Conservation (phyloP, 106 monocot species). For the Chionographis japonica region DNA sequence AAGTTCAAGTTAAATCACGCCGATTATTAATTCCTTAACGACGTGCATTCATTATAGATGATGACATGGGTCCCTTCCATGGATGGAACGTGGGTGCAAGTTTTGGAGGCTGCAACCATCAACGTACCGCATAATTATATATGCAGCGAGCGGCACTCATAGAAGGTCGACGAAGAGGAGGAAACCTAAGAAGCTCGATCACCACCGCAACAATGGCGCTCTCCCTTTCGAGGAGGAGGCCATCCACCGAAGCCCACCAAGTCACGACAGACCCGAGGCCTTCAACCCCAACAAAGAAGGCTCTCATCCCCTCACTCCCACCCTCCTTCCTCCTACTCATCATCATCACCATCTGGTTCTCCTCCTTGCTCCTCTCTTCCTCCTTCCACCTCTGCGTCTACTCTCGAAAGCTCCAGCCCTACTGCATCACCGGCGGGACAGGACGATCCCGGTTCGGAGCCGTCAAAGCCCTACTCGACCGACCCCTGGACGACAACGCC, state of each 20-base stretch:
- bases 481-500: neutral
- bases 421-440: constrained; percentile 41
- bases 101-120: no score
- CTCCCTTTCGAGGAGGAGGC: constrained; percentile 11
- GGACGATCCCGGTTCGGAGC: no score
- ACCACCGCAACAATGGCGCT: constrained; percentile 6
- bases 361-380: constrained; percentile 17
- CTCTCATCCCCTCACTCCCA: neutral
- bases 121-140: no score
- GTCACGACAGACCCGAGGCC: neutral
- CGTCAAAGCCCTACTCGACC: no score
- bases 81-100: no score
- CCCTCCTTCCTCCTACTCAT: constrained; percentile 17
- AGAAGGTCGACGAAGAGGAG: no score
- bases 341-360: constrained; percentile 26
- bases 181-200: no score
- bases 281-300: neutral
- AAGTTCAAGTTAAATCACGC: no score
- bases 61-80: no score
- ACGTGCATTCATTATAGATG: no score
- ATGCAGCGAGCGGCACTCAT: no score
- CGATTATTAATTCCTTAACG: no score
- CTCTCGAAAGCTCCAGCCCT: constrained; percentile 36
- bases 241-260: neutral
- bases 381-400: constrained; percentile 56